Conservation (phyloP, 2,329 filamentous ascomycete species). For the Aspergillus sp. region DNA sequence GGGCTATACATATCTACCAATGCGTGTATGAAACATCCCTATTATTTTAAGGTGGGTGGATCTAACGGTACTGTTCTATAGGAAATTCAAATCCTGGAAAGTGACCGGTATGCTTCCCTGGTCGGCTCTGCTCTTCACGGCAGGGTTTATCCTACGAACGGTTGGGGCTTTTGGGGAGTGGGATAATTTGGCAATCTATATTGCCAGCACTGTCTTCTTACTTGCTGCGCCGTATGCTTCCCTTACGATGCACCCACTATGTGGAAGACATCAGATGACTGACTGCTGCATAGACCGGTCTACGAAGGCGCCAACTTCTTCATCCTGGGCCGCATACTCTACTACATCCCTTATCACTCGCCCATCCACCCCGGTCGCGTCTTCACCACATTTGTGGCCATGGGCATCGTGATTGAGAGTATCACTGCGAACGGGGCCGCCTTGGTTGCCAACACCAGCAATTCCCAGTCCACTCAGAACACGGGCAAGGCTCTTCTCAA, state of each 20-base stretch:
- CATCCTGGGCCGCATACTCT: slow-evolving; percentile 53
- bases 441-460: slow-evolving; percentile 41
- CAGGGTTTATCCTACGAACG: slow-evolving; percentile 37
- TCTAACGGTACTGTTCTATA: slow-evolving; percentile 14
- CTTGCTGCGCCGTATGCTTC: slow-evolving; percentile 38
- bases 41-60: neutral
- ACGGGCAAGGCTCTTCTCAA: slow-evolving; percentile 49
- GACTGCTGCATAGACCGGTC: slow-evolving; percentile 29
- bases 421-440: slow-evolving; percentile 54
- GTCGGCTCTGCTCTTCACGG: slow-evolving; percentile 40
- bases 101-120: slow-evolving; percentile 43
- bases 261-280: neutral
- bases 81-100: slow-evolving; percentile 41
- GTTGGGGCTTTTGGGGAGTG: slow-evolving; percentile 37
- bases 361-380: slow-evolving; percentile 56
- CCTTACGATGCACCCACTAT: neutral
- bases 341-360: slow-evolving; percentile 48
- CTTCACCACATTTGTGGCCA: slow-evolving; percentile 57
- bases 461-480: slow-evolving; percentile 36
- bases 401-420: slow-evolving; percentile 49
- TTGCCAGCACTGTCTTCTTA: slow-evolving; percentile 39
- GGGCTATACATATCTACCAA: slow-evolving; percentile 38
- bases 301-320: slow-evolving; percentile 51
- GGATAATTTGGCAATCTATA: slow-evolving; percentile 36
- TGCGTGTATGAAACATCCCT: slow-evolving; percentile 27